A percentile compares a stretch with the other conserved stretches of the same genome.
phyloP scores from a whole-genome alignment of 495 filamentous ascomycete species.

The Rusavskia elegans region DNA sequence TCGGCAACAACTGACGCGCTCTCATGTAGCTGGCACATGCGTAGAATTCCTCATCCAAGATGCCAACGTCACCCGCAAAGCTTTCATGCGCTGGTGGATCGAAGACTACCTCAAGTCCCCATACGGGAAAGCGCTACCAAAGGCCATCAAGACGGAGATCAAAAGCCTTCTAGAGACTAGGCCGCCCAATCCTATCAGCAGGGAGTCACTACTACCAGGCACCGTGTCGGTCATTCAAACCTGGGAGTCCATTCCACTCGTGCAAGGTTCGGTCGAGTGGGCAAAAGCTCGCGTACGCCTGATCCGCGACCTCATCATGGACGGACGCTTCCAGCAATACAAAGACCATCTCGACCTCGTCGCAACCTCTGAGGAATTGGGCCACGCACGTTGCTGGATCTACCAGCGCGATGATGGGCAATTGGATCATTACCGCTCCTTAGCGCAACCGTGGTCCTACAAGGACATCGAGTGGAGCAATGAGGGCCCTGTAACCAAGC shows the following conservation, averaged over 20 bases:
- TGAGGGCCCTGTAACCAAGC: too few species aligned
- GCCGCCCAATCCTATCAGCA: neutral
- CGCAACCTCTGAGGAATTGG: too few species aligned
- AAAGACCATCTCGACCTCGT: neutral
- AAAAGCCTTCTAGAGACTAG: neutral
- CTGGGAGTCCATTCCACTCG: neutral
- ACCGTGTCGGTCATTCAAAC: neutral
- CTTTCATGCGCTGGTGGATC: neutral
- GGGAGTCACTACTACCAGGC: neutral
- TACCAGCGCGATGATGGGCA: too few species aligned
- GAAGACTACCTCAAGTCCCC: neutral
- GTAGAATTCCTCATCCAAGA: neutral
- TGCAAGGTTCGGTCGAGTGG: neutral
- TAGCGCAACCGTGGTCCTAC: too few species aligned
- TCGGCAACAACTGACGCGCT: too few species aligned
- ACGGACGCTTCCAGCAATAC: neutral
- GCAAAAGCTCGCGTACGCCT: neutral
- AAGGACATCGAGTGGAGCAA: too few species aligned
- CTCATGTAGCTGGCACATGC: too few species aligned
- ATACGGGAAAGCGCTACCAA: neutral
- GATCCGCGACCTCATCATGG: neutral
- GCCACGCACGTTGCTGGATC: too few species aligned
- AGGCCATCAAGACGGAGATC: neutral
- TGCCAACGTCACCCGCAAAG: neutral
- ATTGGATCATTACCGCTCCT: too few species aligned